Evolutionary conservation across 495 filamentous ascomycete species (phyloP).

Genomic region (Annulohypoxylon maeteangense): DNA sequence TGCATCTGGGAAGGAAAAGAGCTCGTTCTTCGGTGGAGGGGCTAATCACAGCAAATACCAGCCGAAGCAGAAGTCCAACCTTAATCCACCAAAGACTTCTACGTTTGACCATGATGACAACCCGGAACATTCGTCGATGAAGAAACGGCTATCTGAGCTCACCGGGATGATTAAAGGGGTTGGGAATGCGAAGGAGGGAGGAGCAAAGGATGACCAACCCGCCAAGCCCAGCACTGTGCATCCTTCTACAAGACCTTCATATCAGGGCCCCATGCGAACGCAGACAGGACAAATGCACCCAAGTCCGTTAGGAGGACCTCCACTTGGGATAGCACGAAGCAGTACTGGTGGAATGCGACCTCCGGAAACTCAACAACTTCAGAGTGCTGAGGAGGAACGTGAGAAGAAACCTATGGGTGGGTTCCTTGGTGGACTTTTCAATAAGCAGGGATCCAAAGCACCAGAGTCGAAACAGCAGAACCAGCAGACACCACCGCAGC

Average conservation of each 20-base stretch:
- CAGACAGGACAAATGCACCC: conserved; percentile 27
- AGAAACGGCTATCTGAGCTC: conserved; percentile 45
- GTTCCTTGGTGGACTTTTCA: conserved; percentile 45
- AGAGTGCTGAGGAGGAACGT: conserved; percentile 38
- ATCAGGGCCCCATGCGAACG: conserved; percentile 29
- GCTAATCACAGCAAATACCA: conserved; percentile 34
- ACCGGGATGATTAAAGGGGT: conserved; percentile 49
- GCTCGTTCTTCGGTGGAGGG: conserved; percentile 26
- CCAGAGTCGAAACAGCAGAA: conserved; percentile 37
- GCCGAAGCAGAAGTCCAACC: conserved; percentile 38
- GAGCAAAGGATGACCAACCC: conserved; percentile 43
- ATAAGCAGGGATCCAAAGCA: conserved; percentile 40
- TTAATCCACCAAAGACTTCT: conserved; percentile 12
- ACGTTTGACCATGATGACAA: conserved; percentile 41
- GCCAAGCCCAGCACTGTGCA: conserved; percentile 32
- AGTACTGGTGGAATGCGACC: conserved; percentile 33
- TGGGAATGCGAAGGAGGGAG: conserved; percentile 46
- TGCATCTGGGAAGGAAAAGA: conserved; percentile 30
- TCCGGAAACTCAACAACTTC: conserved; percentile 25
- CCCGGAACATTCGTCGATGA: conserved; percentile 34
- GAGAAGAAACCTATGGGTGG: conserved; percentile 39
- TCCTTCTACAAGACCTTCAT: conserved; percentile 25
- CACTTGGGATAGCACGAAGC: conserved; percentile 16
- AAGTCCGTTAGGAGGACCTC: conserved; percentile 13
- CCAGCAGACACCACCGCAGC: conserved; percentile 24